Evolutionary conservation across 257 asterid genomes (phyloP), one percentile per base, ranked within the genome.

Genomic region (Ilex aquifolium): DNA sequence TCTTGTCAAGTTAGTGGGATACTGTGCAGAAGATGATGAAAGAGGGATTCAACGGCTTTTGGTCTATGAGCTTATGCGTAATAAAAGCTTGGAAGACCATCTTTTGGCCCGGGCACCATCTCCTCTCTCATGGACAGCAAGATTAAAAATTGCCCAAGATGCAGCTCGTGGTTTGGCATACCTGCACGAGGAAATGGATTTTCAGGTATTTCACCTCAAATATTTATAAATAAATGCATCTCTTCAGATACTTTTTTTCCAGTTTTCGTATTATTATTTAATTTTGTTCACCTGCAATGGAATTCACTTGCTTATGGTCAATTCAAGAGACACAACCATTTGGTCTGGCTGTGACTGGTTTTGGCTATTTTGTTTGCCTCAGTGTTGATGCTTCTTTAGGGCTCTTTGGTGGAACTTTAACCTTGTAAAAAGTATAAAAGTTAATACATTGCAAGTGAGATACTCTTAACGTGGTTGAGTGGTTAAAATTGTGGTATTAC

Each of bases 181-280:
- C 64, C 96, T 92, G 68, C 99, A 92, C 0, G 99, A 92, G 76
- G 94, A 88, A 82, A 87, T 92, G 97, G 97, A 89, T 65, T 89
- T 92, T 79, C 96, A 92, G 98, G 98, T 92, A 66, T 56, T 69
- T 51, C 42, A 10, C 27, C 36, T 5, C 40, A 16, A 16, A 11
- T 16, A 1, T 21, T 13, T 60, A 10, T 31, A 21, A 21, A 30
- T 10, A 39, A 42, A 60, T 0, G 56, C 29, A 5, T 17, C n/a
- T 2, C 6, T 30, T 13, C 13, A 7, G 64, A 52, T 21, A 21
- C 27, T 21, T 44, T 31, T 48, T 53, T 62, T 32, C 46, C 2
- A 32, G 27, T 14, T 52, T 36, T 27, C 21, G 13, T 4, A 36
- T 36, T 8, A 36, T 36, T 4, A 8, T 36, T 36, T 36, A 36